Evolutionary conservation across 306 rosid species (phyloP), one percentile per base, ranked within the genome.

Genomic region (Senna siamea): DNA sequence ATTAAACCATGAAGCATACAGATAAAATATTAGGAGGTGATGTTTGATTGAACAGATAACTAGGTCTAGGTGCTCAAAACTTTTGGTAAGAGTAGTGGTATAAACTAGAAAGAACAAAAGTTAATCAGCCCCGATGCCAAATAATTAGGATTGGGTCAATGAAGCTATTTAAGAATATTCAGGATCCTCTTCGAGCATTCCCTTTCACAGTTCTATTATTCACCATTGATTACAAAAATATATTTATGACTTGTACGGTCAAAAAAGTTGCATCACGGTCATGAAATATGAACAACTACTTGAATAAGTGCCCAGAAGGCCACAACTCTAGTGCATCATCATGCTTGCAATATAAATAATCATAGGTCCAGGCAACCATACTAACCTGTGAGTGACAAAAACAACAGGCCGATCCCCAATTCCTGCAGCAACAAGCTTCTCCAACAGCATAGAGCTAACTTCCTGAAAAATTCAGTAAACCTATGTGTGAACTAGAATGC

Each of bases 391-490:
- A 84, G 96, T 82, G 65, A 94, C 95, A 73, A 94, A 94, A 61
- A 94, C 92, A 73, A 92, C 93, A 41, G 97, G 99, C 61, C 92
- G 89, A 73, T 92, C 78, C 75, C 99, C 97, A 81, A 92, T 88
- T 50, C 99, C 97, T 46, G 96, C 99, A 64, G 90, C 91, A 62
- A 89, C 83, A 83, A 94, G 97, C 83, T 92, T 94, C 77, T 87
- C 92, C 82, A 94, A 82, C 66, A 94, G 81, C 97, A 94, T 87
- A 66, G 95, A 87, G 76, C 99, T 94, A 66, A 94, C 99, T 85
- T 94, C 99, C 99, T 92, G 85, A 74, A 81, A 43, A 80, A 70
- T 83, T 38, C 2, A 22, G 51, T n/a, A 66, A 61, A 54, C 56
- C 75, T 58, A 72, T 41, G 55, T 57, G 37, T 52, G 69, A 80